phyloP scores from a whole-genome alignment of 805 yeast genomes.

The Wickerhamiella nectarea region DNA sequence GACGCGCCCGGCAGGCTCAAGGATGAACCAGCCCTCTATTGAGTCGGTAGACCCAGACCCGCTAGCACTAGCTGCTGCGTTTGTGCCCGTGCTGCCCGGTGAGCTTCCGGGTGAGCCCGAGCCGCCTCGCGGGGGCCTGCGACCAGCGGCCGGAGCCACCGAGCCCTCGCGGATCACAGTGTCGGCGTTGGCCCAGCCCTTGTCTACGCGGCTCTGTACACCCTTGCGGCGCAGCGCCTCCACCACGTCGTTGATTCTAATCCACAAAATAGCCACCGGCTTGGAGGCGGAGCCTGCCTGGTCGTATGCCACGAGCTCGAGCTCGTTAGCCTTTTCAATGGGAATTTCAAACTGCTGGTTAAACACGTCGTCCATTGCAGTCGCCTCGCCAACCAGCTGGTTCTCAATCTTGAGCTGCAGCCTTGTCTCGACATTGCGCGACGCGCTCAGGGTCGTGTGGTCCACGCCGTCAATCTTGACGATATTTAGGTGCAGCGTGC shows the following conservation, averaged over 20 bases:
- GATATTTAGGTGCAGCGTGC: conserved; percentile 59
- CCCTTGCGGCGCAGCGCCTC: conserved; percentile 91
- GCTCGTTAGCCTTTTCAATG: conserved; percentile 84
- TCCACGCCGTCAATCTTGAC: conserved; percentile 78
- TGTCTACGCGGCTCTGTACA: conserved; percentile 50
- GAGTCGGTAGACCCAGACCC: conserved; percentile 1
- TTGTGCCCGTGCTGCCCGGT: too few relatives aligned
- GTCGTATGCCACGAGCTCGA: conserved; percentile 80
- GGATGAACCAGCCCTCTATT: conserved; percentile 71
- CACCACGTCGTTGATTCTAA: conserved; percentile 75
- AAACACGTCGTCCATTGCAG: conserved; percentile 63
- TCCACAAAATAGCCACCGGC: conserved; percentile 91
- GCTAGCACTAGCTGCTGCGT: background rate
- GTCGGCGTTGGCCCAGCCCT: conserved; percentile 80
- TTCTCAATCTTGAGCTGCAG: conserved; percentile 80
- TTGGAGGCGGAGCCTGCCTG: conserved; percentile 43
- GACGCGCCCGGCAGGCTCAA: conserved; percentile 92
- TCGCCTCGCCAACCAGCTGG: conserved; percentile 64
- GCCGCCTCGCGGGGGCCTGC: too few relatives aligned
- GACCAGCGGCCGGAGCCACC: too few relatives aligned
- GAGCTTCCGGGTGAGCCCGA: too few relatives aligned
- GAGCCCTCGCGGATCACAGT: conserved; percentile 20
- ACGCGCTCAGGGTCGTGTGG: conserved; percentile 75
- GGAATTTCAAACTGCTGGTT: conserved; percentile 67
- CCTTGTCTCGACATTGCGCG: conserved; percentile 65